phyloP scores from a whole-genome alignment of 192 early-diverging fungal species.

The Phlyctochytrium bullatum region DNA sequence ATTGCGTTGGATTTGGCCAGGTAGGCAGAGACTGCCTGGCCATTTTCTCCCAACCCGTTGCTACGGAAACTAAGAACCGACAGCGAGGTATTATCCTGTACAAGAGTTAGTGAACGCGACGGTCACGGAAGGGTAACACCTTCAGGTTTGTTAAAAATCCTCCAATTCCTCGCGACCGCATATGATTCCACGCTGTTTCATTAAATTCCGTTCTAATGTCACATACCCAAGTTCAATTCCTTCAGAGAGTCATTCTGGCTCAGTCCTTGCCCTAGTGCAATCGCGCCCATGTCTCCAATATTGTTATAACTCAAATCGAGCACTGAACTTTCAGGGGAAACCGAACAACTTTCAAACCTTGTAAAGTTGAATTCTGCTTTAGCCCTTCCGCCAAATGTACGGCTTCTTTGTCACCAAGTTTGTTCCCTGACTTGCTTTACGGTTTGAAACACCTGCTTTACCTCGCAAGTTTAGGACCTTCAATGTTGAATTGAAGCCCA shows the following conservation, averaged over 20 bases:
- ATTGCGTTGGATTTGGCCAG: slow-evolving; percentile 37
- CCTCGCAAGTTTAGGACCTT: slow-evolving; percentile 43
- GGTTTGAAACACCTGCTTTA: slow-evolving; percentile 7
- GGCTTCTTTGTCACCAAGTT: slow-evolving; percentile 48
- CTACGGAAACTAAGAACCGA: slow-evolving; percentile 31
- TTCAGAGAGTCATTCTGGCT: slow-evolving; percentile 39
- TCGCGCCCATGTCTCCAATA: slow-evolving; percentile 52
- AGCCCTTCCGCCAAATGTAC: slow-evolving; percentile 40
- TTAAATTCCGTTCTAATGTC: no score
- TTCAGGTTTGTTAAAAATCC: slow-evolving; percentile 43
- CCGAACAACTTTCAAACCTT: slow-evolving; percentile 23
- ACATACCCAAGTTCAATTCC: slow-evolving; percentile 49
- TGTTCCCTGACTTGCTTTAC: slow-evolving; percentile 41
- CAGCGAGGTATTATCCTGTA: slow-evolving; percentile 32
- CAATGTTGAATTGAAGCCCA: slow-evolving; percentile 45
- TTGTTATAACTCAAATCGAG: slow-evolving; percentile 50
- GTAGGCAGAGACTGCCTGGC: slow-evolving; percentile 24
- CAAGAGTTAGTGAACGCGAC: neutral
- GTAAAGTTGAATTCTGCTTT: slow-evolving; percentile 44
- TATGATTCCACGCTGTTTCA: slow-evolving; percentile 44
- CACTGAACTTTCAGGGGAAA: neutral
- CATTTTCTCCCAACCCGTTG: slow-evolving; percentile 51
- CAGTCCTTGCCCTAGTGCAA: slow-evolving; percentile 45
- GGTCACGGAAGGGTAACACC: slow-evolving; percentile 16
- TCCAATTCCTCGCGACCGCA: slow-evolving; percentile 38